Conservation (phyloP, 2,329 filamentous ascomycete species). For the Hymenoscyphus infarciens region DNA sequence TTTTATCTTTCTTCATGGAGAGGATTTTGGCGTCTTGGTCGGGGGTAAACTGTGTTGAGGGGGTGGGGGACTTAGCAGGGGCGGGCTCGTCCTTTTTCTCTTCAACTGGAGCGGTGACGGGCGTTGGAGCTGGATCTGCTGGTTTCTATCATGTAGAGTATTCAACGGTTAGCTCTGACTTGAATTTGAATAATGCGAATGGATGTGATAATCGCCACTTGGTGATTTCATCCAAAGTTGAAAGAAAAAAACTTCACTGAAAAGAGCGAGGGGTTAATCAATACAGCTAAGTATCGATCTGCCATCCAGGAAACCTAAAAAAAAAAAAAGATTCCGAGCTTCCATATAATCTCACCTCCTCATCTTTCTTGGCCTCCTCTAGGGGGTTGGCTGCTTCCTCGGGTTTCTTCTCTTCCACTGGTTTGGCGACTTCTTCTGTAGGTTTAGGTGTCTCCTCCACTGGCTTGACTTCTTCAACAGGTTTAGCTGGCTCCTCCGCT, state of each 20-base stretch:
- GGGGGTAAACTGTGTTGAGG: not conserved
- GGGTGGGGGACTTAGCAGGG: not conserved
- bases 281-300: not conserved
- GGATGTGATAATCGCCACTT: not conserved
- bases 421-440: not conserved
- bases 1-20: slow-evolving; percentile 28
- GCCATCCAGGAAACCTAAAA: not conserved
- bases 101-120: slow-evolving; percentile 1
- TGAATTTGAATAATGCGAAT: not conserved
- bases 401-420: not conserved
- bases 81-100: slow-evolving; percentile 9
- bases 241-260: not conserved
- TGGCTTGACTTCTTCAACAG: no score
- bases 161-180: not conserved
- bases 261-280: not conserved
- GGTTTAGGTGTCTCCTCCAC: no score
- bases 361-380: slow-evolving; percentile 13
- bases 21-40: slow-evolving; percentile 29
- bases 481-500: no score
- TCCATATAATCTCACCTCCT: slow-evolving; percentile 7
- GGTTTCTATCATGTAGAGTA: no score
- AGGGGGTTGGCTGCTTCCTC: not conserved
- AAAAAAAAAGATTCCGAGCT: not conserved
- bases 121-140: slow-evolving; percentile 1
- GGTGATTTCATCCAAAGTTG: not conserved